Evolutionary conservation across 805 yeast species (phyloP), one percentile per base, ranked within the genome.

Genomic region (Saccharomycopsis malanga): DNA sequence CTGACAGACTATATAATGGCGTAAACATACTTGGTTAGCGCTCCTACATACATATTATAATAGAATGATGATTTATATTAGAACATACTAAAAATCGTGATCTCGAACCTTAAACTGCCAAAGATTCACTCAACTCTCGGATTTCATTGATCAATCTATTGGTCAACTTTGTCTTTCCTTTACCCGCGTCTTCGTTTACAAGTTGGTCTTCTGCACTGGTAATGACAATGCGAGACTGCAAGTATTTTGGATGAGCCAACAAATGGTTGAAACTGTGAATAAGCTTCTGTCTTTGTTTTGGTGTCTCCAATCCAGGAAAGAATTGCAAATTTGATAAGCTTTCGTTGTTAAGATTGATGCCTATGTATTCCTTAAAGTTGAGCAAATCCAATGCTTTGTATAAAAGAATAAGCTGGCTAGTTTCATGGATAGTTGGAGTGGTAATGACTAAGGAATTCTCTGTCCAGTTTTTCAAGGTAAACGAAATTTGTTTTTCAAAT

Each of bases 201-300:
- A 78, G 62, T 35, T 74, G 69, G 56, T 77, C 83, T 54, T 85
- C 93, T 40, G 83, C 91, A 10, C 81, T 74, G 2, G 81, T 73
- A 2, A 89, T 76, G 2, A 74, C 69, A 3, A 85, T 71, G 54
- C 93, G 68, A 4, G 89, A 75, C 4, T 84, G 73, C 52, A 89
- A 66, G 55, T 80, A 88, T 61, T 87, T 87, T 12, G 95, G 96
- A 63, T 89, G 97, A 23, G 89, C 81, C 52, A 87, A 70, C 35
- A 89, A 70, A 54, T 87, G 85, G 46, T 76, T 82, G 48, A 88
- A 65, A 9, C 82, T 76, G 37, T 72, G 76, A 3, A 71, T 66
- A 52, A 89, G 72, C 22, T 73, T 77, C n/a, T 71, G 73, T 50
- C 82, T 70, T 49, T 80, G 83, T 24, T 73, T 69, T 30, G 67